Percentiles rank a stretch among this genome's conserved stretches.
Evolutionary conservation across 2,329 filamentous ascomycete species (phyloP).

Genomic region (Hortaea werneckii): DNA sequence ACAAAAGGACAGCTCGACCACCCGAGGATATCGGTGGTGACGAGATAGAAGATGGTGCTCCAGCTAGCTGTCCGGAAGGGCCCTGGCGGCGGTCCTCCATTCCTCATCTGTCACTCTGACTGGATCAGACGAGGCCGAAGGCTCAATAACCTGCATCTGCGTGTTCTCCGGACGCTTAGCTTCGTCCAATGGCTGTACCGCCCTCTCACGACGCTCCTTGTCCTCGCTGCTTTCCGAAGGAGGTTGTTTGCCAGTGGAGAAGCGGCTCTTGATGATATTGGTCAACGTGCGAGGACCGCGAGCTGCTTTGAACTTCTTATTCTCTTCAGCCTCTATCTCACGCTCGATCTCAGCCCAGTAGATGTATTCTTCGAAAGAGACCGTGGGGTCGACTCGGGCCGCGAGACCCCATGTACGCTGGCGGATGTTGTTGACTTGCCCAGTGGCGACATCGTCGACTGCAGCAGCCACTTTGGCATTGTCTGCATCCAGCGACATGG

Average conservation of each 20-base stretch:
- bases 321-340: conserved; percentile 9
- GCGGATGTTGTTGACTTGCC: background rate
- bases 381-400: conserved; percentile 11
- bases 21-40: conserved; percentile 23
- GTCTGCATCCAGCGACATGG: background rate
- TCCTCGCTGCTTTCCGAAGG: background rate
- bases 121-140: background rate
- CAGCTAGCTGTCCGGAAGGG: conserved; percentile 19
- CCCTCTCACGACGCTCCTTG: background rate
- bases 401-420: conserved; percentile 10
- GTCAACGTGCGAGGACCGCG: conserved; percentile 4
- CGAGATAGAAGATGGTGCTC: conserved; percentile 32
- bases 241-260: conserved; percentile 4
- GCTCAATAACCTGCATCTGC: background rate
- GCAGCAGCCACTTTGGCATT: background rate
- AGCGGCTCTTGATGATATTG: conserved; percentile 6
- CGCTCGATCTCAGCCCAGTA: conserved; percentile 15
- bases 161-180: background rate
- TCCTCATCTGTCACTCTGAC: conserved; percentile 15
- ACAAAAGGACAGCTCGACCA: conserved; percentile 22
- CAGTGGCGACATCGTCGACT: background rate
- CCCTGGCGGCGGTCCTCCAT: conserved; percentile 24
- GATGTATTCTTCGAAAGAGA: conserved; percentile 19
- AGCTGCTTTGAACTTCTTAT: conserved; percentile 1
- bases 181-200: background rate